A percentile compares a stretch with the other conserved stretches of the same genome.
phyloP scores from a whole-genome alignment of 257 asterid genomes.

The Lycium ferocissimum region DNA sequence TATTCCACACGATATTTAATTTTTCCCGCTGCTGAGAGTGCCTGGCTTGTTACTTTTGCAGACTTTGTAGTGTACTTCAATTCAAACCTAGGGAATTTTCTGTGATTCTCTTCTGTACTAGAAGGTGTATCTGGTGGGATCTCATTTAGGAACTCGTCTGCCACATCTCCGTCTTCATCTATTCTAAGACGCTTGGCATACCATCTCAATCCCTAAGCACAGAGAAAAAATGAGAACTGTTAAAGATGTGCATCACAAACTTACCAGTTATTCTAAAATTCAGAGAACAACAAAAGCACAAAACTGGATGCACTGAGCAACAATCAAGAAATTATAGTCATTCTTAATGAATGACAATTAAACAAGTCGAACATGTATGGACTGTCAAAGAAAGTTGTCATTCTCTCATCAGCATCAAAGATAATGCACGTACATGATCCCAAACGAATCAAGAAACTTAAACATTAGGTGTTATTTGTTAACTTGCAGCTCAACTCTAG shows the following conservation, averaged over 20 bases:
- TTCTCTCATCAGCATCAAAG: slow-evolving; percentile 14
- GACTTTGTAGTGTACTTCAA: slow-evolving; percentile 65
- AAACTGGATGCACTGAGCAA: background rate
- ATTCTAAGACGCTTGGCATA: slow-evolving; percentile 76
- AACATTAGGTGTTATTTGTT: background rate
- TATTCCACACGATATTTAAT: slow-evolving; percentile 75
- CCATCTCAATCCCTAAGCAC: slow-evolving; percentile 87
- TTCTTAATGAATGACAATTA: background rate
- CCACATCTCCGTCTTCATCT: slow-evolving; percentile 98
- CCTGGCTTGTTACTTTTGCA: slow-evolving; percentile 64
- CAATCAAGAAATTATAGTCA: background rate
- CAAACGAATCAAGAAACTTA: background rate
- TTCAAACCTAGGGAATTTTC: slow-evolving; percentile 60
- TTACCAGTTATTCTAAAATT: background rate
- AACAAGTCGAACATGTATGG: background rate
- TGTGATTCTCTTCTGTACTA: slow-evolving; percentile 42
- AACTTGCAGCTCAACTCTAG: background rate
- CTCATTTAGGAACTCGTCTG: slow-evolving; percentile 90
- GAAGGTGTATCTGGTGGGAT: slow-evolving; percentile 42
- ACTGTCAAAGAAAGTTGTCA: background rate
- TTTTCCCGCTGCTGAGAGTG: slow-evolving; percentile 64
- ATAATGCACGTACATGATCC: background rate
- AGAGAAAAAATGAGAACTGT: slow-evolving; percentile 4
- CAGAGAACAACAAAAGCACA: background rate
- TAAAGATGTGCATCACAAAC: background rate